Percentiles rank a stretch among this genome's conserved stretches.
These are phyloP conservation scores for Lentithecium fluviatile DNA, from an alignment of 495 filamentous ascomycete genomes.

Conservation along the genomic window DNA sequence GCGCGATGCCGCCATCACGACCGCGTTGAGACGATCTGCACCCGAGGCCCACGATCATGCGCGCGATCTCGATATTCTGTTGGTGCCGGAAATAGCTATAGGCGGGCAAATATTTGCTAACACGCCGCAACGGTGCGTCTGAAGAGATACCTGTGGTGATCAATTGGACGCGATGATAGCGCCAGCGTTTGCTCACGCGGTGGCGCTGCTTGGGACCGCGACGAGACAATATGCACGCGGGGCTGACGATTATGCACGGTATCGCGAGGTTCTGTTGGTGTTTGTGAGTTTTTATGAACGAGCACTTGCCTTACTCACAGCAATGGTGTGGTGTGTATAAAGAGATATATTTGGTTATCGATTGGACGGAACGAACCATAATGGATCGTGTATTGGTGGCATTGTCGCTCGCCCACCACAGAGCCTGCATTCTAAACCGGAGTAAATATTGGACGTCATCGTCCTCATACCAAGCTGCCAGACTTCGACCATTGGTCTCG, in stretches of 20 bases:
- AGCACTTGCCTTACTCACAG: no score
- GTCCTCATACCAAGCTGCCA: no score
- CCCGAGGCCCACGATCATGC: conserved; percentile 1
- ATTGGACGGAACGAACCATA: no score
- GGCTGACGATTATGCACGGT: neutral
- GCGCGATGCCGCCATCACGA: conserved; percentile 9
- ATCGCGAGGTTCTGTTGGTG: no score
- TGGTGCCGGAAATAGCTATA: neutral
- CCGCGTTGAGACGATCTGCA: conserved; percentile 28
- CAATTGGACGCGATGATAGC: neutral
- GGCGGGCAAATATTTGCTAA: no score
- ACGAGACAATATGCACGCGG: neutral
- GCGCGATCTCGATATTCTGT: neutral
- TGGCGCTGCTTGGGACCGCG: neutral
- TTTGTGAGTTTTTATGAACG: no score
- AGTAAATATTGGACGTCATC: no score
- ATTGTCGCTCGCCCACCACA: no score
- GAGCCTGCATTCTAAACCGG: no score
- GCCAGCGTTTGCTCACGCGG: neutral
- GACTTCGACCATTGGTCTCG: no score
- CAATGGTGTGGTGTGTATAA: neutral
- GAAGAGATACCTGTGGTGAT: neutral
- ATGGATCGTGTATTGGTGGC: no score
- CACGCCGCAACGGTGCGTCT: neutral
- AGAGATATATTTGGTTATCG: neutral